Percentiles rank a stretch among this genome's conserved stretches.
These are phyloP conservation scores for Coffea eugenioides DNA, from an alignment of 257 asterid genomes.

Conservation along the genomic window DNA sequence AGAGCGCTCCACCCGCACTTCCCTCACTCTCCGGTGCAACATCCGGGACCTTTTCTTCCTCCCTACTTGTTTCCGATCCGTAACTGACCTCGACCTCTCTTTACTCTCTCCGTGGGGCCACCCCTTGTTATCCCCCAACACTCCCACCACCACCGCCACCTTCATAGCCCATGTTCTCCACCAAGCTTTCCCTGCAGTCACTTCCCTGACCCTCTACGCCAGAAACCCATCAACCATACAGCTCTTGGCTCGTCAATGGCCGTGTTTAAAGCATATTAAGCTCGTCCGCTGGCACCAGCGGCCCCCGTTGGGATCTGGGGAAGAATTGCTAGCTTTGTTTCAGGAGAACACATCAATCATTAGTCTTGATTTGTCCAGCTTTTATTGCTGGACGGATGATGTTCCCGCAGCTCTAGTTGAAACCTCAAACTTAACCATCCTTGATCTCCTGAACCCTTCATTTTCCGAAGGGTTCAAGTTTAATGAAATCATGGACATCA, in stretches of 20 bases:
- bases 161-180: slow-evolving; percentile 62
- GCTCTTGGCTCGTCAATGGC: slow-evolving; percentile 56
- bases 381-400: slow-evolving; percentile 95
- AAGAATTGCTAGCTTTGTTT: slow-evolving; percentile 54
- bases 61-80: slow-evolving; percentile 63
- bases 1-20: slow-evolving; percentile 75
- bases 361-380: slow-evolving; percentile 58
- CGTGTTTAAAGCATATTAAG: slow-evolving; percentile 40
- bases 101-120: slow-evolving; percentile 90
- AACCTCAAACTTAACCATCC: slow-evolving; percentile 40
- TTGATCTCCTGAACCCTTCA: slow-evolving; percentile 70
- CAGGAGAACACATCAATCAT: slow-evolving; percentile 23
- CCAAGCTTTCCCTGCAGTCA: slow-evolving; percentile 56
- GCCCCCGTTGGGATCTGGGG: slow-evolving; percentile 64
- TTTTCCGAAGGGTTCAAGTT: slow-evolving; percentile 78
- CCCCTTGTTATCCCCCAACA: slow-evolving; percentile 51
- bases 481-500: slow-evolving; percentile 57
- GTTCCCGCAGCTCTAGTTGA: slow-evolving; percentile 55
- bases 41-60: slow-evolving; percentile 57
- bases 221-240: slow-evolving; percentile 47
- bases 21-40: slow-evolving; percentile 84
- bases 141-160: slow-evolving; percentile 32
- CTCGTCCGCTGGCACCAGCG: slow-evolving; percentile 95
- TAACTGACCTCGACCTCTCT: slow-evolving; percentile 73
- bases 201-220: slow-evolving; percentile 61